Evolutionary conservation across 768 basidiomycete genomes (phyloP).

Genomic region (Dictyophora rubrovolvata): DNA sequence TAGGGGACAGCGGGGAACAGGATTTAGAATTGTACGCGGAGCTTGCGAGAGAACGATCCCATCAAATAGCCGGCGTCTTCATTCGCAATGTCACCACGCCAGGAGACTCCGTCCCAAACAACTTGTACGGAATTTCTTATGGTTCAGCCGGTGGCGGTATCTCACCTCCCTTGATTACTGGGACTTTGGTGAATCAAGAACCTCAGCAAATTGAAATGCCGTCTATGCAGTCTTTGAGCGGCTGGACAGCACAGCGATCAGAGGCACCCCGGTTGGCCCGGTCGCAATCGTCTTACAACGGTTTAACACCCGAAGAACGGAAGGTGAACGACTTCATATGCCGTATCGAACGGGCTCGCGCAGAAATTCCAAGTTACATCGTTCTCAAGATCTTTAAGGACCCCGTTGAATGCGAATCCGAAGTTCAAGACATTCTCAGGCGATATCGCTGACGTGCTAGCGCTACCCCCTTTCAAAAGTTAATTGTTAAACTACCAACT

Average conservation of each 20-base stretch:
- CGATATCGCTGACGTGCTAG: neutral
- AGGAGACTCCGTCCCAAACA: neutral
- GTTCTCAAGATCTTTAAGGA: conserved; percentile 56
- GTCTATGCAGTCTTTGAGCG: neutral
- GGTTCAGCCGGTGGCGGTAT: neutral
- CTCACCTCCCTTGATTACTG: neutral
- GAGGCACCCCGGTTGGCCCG: neutral
- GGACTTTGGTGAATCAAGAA: conserved; percentile 4
- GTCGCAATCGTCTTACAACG: neutral
- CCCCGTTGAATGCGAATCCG: conserved; percentile 54
- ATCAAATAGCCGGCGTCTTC: conserved; percentile 69
- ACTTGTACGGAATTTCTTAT: neutral
- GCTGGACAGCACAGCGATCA: conserved; percentile 1
- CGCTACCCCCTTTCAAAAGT: too few relatives aligned
- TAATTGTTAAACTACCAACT: too few relatives aligned
- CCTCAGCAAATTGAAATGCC: neutral
- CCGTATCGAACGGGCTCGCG: conserved; percentile 53
- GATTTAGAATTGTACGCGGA: conserved; percentile 85
- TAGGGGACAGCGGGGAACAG: conserved; percentile 93
- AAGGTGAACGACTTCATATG: conserved; percentile 49
- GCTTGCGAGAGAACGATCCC: conserved; percentile 57
- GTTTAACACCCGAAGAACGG: conserved; percentile 42
- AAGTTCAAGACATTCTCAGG: conserved; percentile 21
- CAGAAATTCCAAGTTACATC: conserved; percentile 46
- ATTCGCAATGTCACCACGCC: conserved; percentile 64